Percentiles rank a stretch among this genome's conserved stretches.
Evolutionary conservation across 2,329 filamentous ascomycete genomes (phyloP).

Genomic region (Zymoseptoria tritici): DNA sequence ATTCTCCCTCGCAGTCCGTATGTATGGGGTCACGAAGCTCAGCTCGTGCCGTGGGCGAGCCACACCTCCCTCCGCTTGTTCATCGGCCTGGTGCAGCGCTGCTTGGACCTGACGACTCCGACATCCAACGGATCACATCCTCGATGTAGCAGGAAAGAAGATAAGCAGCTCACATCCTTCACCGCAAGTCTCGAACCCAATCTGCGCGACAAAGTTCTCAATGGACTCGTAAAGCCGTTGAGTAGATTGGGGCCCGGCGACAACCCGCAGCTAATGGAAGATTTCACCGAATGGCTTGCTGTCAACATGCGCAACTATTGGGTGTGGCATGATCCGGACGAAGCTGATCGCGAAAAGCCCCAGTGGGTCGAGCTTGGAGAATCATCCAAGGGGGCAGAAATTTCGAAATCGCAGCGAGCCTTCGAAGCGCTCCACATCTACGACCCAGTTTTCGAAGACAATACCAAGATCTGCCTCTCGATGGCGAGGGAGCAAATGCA

Average conservation of each 20-base stretch:
- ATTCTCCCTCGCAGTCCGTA: neutral
- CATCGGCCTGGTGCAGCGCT: slow-evolving; percentile 1
- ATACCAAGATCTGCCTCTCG: neutral
- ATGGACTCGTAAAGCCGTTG: neutral
- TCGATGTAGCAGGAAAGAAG: neutral
- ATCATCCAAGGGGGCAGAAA: neutral
- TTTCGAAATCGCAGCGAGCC: neutral
- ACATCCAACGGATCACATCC: neutral
- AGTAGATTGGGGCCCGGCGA: neutral
- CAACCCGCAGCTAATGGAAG: neutral
- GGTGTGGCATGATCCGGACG: neutral
- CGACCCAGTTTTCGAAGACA: neutral
- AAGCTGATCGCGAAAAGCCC: neutral
- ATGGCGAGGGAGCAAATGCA: neutral
- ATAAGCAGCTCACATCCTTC: neutral
- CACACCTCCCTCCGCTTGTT: slow-evolving; percentile 6
- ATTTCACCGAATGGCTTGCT: neutral
- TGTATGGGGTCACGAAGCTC: neutral
- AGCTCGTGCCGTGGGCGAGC: slow-evolving; percentile 1
- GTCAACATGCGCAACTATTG: neutral
- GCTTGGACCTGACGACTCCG: neutral
- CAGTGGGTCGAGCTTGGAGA: neutral
- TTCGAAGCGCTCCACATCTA: neutral
- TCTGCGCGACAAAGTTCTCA: neutral
- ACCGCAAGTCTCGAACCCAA: neutral